These are phyloP conservation scores for Tuber borchii DNA, from an alignment of 495 filamentous ascomycete species.

Conservation along the genomic window DNA sequence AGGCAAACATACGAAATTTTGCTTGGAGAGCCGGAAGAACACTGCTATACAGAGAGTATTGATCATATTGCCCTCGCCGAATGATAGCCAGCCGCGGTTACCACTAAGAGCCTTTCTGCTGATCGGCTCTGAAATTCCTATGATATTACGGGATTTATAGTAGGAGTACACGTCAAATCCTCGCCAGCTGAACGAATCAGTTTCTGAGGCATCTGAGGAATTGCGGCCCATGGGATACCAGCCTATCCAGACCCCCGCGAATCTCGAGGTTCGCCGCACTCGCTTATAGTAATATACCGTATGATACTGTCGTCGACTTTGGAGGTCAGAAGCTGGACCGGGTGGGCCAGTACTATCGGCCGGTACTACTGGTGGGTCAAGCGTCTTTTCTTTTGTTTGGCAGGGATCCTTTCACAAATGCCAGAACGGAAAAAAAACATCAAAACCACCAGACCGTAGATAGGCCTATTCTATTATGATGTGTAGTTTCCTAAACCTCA, in stretches of 20 bases:
- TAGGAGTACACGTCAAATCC: neutral
- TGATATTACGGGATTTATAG: neutral
- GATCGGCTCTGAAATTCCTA: neutral
- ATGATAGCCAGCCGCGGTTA: neutral
- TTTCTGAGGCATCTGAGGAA: neutral
- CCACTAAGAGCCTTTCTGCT: neutral
- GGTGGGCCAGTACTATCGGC: neutral
- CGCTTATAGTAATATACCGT: neutral
- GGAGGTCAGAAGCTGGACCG: neutral
- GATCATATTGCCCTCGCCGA: neutral
- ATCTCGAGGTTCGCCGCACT: neutral
- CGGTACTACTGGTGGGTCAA: neutral
- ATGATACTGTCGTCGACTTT: neutral
- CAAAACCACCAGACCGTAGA: neutral
- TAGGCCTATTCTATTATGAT: neutral
- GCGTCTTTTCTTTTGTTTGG: neutral
- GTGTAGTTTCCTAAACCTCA: neutral
- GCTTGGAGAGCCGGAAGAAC: neutral
- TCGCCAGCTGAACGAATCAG: neutral
- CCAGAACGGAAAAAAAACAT: neutral
- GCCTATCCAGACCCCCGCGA: neutral
- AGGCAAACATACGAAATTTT: neutral
- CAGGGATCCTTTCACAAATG: neutral
- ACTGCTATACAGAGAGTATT: neutral
- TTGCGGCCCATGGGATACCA: neutral